Percentiles rank a stretch among this genome's conserved stretches.
Conservation (phyloP, 768 basidiomycete species). For the Suillus variegatus region DNA sequence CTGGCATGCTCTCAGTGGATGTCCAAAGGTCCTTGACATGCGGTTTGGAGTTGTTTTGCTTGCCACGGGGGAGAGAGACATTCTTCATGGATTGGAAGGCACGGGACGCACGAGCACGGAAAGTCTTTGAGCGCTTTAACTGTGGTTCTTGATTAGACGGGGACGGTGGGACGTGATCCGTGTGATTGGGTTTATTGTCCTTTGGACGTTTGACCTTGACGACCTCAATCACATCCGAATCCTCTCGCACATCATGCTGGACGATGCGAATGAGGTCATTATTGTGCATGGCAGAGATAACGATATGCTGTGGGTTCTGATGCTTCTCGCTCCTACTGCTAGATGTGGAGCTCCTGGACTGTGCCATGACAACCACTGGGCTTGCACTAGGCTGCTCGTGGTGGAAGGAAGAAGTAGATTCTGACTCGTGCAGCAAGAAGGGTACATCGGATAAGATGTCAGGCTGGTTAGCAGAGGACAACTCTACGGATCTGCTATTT, state of each 20-base stretch:
- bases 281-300: slow-evolving; percentile 19
- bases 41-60: slow-evolving; percentile 31
- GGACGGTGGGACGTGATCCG: neutral
- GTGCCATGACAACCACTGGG: neutral
- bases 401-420: slow-evolving; percentile 10
- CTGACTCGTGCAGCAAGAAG: slow-evolving; percentile 20
- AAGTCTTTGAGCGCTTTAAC: slow-evolving; percentile 39
- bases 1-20: slow-evolving; percentile 28
- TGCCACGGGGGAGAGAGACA: slow-evolving; percentile 31
- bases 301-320: slow-evolving; percentile 30
- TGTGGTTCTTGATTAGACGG: slow-evolving; percentile 22
- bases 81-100: slow-evolving; percentile 50
- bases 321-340: slow-evolving; percentile 30
- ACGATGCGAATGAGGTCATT: slow-evolving; percentile 15
- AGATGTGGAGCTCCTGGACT: slow-evolving; percentile 6
- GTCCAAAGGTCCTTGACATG: slow-evolving; percentile 41
- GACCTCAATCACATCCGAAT: slow-evolving; percentile 57
- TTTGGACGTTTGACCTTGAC: slow-evolving; percentile 52
- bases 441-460: slow-evolving; percentile 38
- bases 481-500: slow-evolving; percentile 11
- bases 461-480: slow-evolving; percentile 14
- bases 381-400: slow-evolving; percentile 15
- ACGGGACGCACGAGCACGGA: slow-evolving; percentile 48
- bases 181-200: slow-evolving; percentile 11
- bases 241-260: slow-evolving; percentile 43